Percentiles rank a stretch among this genome's conserved stretches.
Evolutionary conservation across 2,329 filamentous ascomycete genomes (phyloP).

Genomic region (Ophiostoma sp.): DNA sequence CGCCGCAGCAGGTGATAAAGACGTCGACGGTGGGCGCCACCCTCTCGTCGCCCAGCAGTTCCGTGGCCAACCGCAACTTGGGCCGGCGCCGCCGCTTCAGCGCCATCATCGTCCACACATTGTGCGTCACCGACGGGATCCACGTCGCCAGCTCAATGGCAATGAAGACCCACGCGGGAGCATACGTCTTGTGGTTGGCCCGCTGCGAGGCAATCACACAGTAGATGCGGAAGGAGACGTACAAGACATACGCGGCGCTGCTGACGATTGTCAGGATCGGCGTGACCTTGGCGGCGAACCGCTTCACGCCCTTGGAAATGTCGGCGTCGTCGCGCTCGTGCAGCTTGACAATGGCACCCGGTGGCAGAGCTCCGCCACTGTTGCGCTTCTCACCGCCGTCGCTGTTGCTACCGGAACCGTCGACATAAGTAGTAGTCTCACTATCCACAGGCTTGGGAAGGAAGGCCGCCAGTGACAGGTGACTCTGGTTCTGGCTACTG

Average conservation of each 20-base stretch:
- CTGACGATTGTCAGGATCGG: slow-evolving; percentile 45
- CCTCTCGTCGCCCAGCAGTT: slow-evolving; percentile 39
- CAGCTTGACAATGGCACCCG: slow-evolving; percentile 42
- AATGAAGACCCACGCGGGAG: slow-evolving; percentile 48
- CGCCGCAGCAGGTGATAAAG: slow-evolving; percentile 58
- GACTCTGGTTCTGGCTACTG: slow-evolving; percentile 42
- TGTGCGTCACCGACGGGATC: slow-evolving; percentile 57
- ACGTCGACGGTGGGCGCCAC: slow-evolving; percentile 55
- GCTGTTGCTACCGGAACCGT: slow-evolving; percentile 30
- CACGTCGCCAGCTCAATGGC: slow-evolving; percentile 55
- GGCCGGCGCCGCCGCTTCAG: slow-evolving; percentile 54
- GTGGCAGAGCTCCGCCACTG: slow-evolving; percentile 32
- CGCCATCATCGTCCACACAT: slow-evolving; percentile 58
- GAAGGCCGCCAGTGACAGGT: slow-evolving; percentile 45
- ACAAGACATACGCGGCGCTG: slow-evolving; percentile 42
- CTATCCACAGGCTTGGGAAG: slow-evolving; percentile 35
- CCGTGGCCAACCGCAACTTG: slow-evolving; percentile 48
- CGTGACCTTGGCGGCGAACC: slow-evolving; percentile 40
- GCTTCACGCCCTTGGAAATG: slow-evolving; percentile 45
- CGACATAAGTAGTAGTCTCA: background rate
- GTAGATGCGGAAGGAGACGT: slow-evolving; percentile 54
- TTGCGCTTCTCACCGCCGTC: slow-evolving; percentile 36
- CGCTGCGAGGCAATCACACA: slow-evolving; percentile 55
- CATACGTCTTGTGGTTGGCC: slow-evolving; percentile 42
- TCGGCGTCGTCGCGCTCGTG: slow-evolving; percentile 48